Evolutionary conservation across 495 filamentous ascomycete genomes (phyloP).

Genomic region (Thermochaetoides thermophila): DNA sequence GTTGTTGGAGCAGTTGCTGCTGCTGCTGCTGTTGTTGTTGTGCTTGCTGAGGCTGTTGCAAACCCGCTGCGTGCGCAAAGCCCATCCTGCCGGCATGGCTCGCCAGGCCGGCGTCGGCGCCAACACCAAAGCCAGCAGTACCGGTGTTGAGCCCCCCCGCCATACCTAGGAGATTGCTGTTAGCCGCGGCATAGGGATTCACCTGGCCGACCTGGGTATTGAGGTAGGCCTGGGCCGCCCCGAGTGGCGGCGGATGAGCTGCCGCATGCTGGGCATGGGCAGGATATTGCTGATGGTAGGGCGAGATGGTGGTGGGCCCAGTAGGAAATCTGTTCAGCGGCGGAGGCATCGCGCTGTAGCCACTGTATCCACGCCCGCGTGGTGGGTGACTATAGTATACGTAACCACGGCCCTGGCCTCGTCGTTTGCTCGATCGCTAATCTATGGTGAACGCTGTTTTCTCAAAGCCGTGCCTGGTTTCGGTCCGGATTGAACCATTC

Average conservation of each 20-base stretch:
- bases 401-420: too few relatives aligned
- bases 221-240: slow-evolving; percentile 26
- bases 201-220: slow-evolving; percentile 47
- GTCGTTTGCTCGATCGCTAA: neutral
- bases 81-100: slow-evolving; percentile 80
- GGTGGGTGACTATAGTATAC: too few relatives aligned
- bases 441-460: slow-evolving; percentile 10
- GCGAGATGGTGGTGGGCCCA: slow-evolving; percentile 23
- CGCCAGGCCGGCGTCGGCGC: slow-evolving; percentile 67
- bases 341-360: slow-evolving; percentile 19
- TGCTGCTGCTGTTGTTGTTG: slow-evolving; percentile 48
- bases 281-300: slow-evolving; percentile 33
- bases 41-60: slow-evolving; percentile 45
- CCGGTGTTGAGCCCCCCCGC: slow-evolving; percentile 30
- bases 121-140: slow-evolving; percentile 37
- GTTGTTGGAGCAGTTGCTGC: slow-evolving; percentile 18
- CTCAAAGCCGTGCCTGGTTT: slow-evolving; percentile 5
- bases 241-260: slow-evolving; percentile 23
- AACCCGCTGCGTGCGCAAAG: slow-evolving; percentile 61
- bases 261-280: slow-evolving; percentile 29
- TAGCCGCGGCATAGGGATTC: slow-evolving; percentile 47
- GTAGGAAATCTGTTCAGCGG: slow-evolving; percentile 19
- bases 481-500: slow-evolving; percentile 11
- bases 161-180: slow-evolving; percentile 45
- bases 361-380: too few relatives aligned